Percentiles rank a stretch among this genome's conserved stretches.
These are phyloP conservation scores for Scytalidium lignicola DNA, from an alignment of 2,329 filamentous ascomycete species.

Conservation along the genomic window DNA sequence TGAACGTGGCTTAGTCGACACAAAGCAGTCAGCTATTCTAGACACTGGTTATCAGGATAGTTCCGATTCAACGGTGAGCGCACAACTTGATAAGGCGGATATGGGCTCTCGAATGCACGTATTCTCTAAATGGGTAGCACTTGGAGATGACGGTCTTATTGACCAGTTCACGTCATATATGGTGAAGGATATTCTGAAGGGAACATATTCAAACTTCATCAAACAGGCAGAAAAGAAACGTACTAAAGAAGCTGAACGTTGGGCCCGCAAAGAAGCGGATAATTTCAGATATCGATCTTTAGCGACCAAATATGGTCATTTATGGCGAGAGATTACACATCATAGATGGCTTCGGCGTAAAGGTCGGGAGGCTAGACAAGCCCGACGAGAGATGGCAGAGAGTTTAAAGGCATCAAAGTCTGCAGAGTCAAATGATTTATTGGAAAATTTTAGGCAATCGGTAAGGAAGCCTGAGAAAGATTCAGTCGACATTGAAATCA, in stretches of 20 bases:
- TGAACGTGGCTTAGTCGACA: background rate
- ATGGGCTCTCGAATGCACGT: slow-evolving; percentile 3
- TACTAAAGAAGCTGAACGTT: slow-evolving; percentile 14
- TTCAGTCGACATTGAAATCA: background rate
- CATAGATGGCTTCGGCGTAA: slow-evolving; percentile 19
- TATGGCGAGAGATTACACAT: slow-evolving; percentile 23
- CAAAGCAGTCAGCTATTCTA: too few relatives aligned
- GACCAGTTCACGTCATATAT: slow-evolving; percentile 25
- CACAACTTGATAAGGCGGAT: background rate
- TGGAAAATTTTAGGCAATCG: slow-evolving; percentile 26
- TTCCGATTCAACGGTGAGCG: background rate
- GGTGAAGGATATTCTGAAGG: slow-evolving; percentile 16
- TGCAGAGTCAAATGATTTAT: slow-evolving; percentile 19
- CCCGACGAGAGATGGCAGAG: slow-evolving; percentile 23
- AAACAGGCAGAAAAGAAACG: slow-evolving; percentile 8
- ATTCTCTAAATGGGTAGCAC: slow-evolving; percentile 21
- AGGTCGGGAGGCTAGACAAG: slow-evolving; percentile 23
- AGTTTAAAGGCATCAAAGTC: slow-evolving; percentile 18
- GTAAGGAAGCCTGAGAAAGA: background rate
- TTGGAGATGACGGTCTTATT: slow-evolving; percentile 25
- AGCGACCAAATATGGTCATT: slow-evolving; percentile 23
- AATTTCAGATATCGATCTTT: slow-evolving; percentile 21
- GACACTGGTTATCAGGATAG: background rate
- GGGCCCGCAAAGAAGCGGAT: slow-evolving; percentile 14
- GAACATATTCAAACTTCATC: slow-evolving; percentile 3